Evolutionary conservation across 768 basidiomycete species (phyloP), one percentile per base, ranked within the genome.

Genomic region (Lactifluus piperatus): DNA sequence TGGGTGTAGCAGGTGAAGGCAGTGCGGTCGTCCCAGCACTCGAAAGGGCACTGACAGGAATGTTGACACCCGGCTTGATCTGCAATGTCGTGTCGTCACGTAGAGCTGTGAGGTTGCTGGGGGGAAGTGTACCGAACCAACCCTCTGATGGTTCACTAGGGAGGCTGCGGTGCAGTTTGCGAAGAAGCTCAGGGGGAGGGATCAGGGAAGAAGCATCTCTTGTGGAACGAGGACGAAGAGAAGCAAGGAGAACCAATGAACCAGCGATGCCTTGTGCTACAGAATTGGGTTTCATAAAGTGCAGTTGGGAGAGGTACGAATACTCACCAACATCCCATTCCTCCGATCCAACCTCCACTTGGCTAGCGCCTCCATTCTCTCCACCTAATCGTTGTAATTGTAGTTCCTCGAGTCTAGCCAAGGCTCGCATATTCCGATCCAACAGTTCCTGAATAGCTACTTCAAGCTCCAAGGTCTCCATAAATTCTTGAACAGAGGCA

Each of bases 271-370:
- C 77, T 69, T 86, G 82, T 22, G 90, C 91, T 91, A 68, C 39
- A 45, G 10, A 22, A 26, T 5, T n/a, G 10, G 27, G 14, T 10
- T 26, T 18, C 30, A 6, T 20, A n/a, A 39, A 29, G 34, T 13
- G 36, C 5, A 49, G 47, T 22, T 18, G 43, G 27, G 24, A 47
- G 57, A 46, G 29, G 56, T 47, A 27, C 32, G 20, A 24, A 26
- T 4, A 54, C 84, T 64, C 67, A 91, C 90, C 91, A 60, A 80
- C 81, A 64, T 88, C 84, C 86, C 86, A 90, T 69, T 93, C 90
- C 70, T 91, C 89, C 11, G 86, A 86, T 34, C 78, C 85, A 67
- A 83, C 79, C 67, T 83, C 78, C 3, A 82, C 81, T 11, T 60
- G 58, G 54, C 74, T 75, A 34, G 69, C 68, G 9, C 74, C 79